Evolutionary conservation across 495 filamentous ascomycete genomes (phyloP), one percentile per base, ranked within the genome.

Genomic region (Bathelium albidoporum): DNA sequence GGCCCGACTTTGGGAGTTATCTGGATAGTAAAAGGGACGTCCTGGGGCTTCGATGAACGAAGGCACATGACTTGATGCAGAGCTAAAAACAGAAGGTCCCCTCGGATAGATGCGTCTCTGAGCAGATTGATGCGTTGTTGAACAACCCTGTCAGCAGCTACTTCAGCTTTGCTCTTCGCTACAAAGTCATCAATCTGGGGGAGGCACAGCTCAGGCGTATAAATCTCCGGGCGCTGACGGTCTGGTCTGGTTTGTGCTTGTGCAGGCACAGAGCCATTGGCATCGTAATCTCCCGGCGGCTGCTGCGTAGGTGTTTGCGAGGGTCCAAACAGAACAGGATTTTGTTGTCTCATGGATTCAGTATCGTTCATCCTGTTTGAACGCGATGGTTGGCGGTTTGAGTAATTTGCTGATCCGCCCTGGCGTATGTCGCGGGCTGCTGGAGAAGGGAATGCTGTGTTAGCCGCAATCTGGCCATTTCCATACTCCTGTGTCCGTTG

Each of bases 11-110:
- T 32, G 11, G 70, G 64, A 49, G 66, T 53, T 29, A 18, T 45
- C 9, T 26, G 36, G 16, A 70, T 32, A 14, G 11, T 31, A 4
- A 7, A 41, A 9, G 68, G 55, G 11, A 52, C n/a, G 16, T 12
- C 14, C 5, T 52, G 10, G 9, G 36, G 9, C 29, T 10, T 20
- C 12, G 18, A 5, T 29, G 55, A 26, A 10, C 36, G 3, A 28
- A 67, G 7, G 61, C 66, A 68, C 22, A 52, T 32, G 32, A 69
- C 28, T 60, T 72, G 69, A 52, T 64, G 69, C 26, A 71, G 49
- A 3, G 64, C 55, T 20, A 72, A 28, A 59, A 69, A 69, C 44
- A 69, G 65, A 2, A 12, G 58, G 59, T 72, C 70, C 22, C 36
- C 26, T 24, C 45, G 32, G 9, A 24, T 18, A 1, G 60, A 45